A percentile compares a stretch with the other conserved stretches of the same genome.
Conservation (phyloP, 2,329 filamentous ascomycete genomes). For the Fusarium redolens region DNA sequence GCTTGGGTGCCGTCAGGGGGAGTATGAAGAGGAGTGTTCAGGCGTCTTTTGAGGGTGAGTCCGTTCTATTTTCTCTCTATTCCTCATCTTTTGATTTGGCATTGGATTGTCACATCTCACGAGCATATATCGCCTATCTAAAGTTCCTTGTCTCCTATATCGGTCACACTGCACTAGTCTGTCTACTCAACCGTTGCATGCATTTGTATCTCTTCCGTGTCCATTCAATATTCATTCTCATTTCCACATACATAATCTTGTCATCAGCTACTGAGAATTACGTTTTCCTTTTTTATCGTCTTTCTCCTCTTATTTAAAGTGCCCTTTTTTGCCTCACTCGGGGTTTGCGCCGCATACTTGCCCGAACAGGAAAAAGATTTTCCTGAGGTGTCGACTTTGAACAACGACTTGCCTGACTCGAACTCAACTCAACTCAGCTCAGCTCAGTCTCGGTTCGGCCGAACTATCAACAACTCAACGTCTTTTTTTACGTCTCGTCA, state of each 20-base stretch:
- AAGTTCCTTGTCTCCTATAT: constrained; percentile 11
- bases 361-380: constrained; percentile 18
- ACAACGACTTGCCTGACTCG: constrained; percentile 26
- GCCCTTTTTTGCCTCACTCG: neutral
- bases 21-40: constrained; percentile 69
- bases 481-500: neutral
- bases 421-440: neutral
- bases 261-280: neutral
- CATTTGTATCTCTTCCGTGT: neutral
- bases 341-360: constrained; percentile 18
- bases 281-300: neutral
- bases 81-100: neutral
- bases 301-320: neutral
- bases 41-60: constrained; percentile 69
- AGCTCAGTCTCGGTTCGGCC: neutral
- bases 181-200: neutral
- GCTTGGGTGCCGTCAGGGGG: constrained; percentile 51
- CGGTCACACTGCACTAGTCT: constrained; percentile 5
- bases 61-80: constrained; percentile 7
- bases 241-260: neutral
- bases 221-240: constrained; percentile 3
- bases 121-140: constrained; percentile 24
- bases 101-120: constrained; percentile 1
- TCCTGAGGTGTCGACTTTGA: constrained; percentile 38
- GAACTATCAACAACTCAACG: constrained; percentile 6